A percentile compares a stretch with the other conserved stretches of the same genome.
Evolutionary conservation across 495 filamentous ascomycete species (phyloP).

Genomic region (Tuber umbilicatum): DNA sequence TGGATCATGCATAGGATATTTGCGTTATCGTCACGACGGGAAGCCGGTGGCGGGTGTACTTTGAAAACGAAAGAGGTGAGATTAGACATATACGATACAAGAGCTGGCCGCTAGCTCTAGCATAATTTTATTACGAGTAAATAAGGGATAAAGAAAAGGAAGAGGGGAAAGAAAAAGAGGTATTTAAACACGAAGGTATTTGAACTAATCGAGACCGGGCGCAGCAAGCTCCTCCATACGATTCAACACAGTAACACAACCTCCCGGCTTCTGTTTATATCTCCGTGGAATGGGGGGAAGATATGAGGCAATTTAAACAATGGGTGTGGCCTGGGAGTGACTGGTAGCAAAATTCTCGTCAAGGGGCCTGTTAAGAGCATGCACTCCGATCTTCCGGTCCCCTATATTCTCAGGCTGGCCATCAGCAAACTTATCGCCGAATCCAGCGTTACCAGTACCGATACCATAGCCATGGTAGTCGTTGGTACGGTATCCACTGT

Average conservation of each 20-base stretch:
- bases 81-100: not conserved
- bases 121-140: not conserved
- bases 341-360: conserved; percentile 15
- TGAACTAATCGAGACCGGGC: not conserved
- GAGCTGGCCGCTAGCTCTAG: not conserved
- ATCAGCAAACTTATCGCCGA: conserved; percentile 21
- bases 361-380: conserved; percentile 21
- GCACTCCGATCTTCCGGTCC: conserved; percentile 22
- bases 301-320: conserved; percentile 9
- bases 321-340: conserved; percentile 8
- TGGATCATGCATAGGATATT: not conserved
- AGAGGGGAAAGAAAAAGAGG: not conserved
- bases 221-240: not conserved
- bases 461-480: conserved; percentile 10
- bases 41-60: not conserved
- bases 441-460: conserved; percentile 11
- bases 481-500: conserved; percentile 34
- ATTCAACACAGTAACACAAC: not conserved
- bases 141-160: not conserved
- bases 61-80: not conserved
- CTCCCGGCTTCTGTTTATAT: not conserved
- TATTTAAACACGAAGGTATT: not conserved
- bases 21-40: not conserved
- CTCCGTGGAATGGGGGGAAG: not conserved
- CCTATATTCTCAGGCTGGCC: conserved; percentile 12